phyloP scores from a whole-genome alignment of 768 basidiomycete species.

The Kwoniella sp. region DNA sequence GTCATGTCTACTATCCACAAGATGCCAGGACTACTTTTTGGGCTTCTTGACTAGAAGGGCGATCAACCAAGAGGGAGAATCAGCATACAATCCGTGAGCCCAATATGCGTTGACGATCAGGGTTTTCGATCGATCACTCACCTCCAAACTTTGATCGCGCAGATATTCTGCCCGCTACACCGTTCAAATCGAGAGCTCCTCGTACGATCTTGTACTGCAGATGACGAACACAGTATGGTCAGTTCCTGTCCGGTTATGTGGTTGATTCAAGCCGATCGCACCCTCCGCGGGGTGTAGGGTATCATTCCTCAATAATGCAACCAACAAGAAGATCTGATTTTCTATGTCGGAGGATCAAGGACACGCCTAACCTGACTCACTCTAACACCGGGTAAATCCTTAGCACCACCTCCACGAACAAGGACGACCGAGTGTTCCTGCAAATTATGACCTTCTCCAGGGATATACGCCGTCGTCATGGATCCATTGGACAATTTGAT shows the following conservation, averaged over 20 bases:
- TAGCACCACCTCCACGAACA: constrained; percentile 90
- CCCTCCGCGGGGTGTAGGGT: no score
- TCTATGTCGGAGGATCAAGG: no score
- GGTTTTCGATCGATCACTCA: constrained; percentile 53
- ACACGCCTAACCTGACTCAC: no score
- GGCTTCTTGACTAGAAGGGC: constrained; percentile 74
- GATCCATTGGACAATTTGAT: constrained; percentile 89
- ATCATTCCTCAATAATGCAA: no score
- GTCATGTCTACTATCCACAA: neutral
- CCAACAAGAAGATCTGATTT: no score
- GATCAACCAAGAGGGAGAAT: neutral
- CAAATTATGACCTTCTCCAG: constrained; percentile 95
- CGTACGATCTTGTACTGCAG: constrained; percentile 89
- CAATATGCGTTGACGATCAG: neutral
- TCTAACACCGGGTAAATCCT: constrained; percentile 95
- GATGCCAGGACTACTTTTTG: constrained; percentile 58
- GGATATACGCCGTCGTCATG: constrained; percentile 88
- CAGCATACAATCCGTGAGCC: neutral
- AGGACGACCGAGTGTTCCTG: constrained; percentile 97
- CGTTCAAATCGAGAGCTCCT: constrained; percentile 86
- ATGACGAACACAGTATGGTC: neutral
- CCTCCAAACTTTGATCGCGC: constrained; percentile 92
- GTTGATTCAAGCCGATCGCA: no score
- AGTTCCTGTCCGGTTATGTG: no score
- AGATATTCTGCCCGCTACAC: constrained; percentile 77